Base-by-base conservation (phyloP, 2,329 filamentous ascomycete species). In the Hymenoscyphus infarciens region DNA sequence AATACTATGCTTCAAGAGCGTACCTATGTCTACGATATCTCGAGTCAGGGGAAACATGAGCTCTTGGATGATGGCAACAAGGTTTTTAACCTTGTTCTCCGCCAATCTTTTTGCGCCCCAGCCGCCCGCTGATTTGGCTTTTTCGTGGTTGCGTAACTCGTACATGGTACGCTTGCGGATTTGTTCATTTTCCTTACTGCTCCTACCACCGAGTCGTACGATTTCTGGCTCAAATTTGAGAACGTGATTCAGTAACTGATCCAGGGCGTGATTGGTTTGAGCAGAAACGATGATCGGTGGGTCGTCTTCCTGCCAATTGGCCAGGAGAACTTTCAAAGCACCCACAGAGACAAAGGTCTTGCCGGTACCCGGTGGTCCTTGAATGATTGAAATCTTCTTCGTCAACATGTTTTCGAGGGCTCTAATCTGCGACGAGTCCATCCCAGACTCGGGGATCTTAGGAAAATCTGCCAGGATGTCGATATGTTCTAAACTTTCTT, bases 241-340 rank as follows among this genome's bases (percentile, higher is more conserved):
- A 16, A 75, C 64, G 54, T 74, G 70, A 38, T 71, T 72, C 0
- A 97, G 78, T 0, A 97, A 79, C 72, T 97, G 92, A 69, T 97
- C 92, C 0, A 97, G 78, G 0, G 92, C 92, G 74, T 97, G 92
- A 63, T 97, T 97, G 0, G 92, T 97, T 70, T 97, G 92, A 7
- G 91, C 92, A 0, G 92, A 84, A 3, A 97, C 80, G 22, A 97
- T 81, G 33, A 97, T 87, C 0, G 90, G 90, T 8, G 87, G 82
- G 62, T 88, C 85, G 0, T 75, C 78, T 1, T 72, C 69, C 1
- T 74, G 72, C 70, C 84, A 81, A 60, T 89, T 90, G 1, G 80
- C 75, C 0, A 91, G 77, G 60, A 93, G 77, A 1, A 88, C 79
- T 56, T 83, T 85, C 10, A 97, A 74, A 0, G 89, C 88, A 29